phyloP scores from a whole-genome alignment of 768 basidiomycete genomes.

The Leccinum pellstonianum region DNA sequence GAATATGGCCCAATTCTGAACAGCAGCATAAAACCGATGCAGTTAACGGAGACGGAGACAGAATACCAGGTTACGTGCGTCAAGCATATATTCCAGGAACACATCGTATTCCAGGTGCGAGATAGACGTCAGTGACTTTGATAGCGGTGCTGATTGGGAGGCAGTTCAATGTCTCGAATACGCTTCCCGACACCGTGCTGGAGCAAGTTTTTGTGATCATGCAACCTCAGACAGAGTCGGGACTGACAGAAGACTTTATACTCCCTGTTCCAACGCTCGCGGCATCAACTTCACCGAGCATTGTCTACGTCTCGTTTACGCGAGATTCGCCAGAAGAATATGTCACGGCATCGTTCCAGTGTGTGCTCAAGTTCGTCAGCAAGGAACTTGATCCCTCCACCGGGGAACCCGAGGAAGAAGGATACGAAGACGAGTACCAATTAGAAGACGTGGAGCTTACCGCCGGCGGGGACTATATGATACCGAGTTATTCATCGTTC shows the following conservation, averaged over 20 bases:
- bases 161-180: conserved; percentile 97
- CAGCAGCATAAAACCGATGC: conserved; percentile 75
- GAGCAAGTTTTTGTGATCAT: conserved; percentile 94
- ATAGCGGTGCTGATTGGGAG: conserved; percentile 7
- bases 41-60: conserved; percentile 94
- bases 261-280: conserved; percentile 77
- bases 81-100: conserved; percentile 95
- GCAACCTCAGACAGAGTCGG: conserved; percentile 72
- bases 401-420: conserved; percentile 94
- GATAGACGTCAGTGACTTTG: background rate
- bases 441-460: conserved; percentile 94
- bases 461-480: conserved; percentile 90
- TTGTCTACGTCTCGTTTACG: conserved; percentile 93
- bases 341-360: conserved; percentile 81
- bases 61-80: conserved; percentile 97
- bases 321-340: conserved; percentile 77
- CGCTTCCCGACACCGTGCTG: conserved; percentile 90
- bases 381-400: conserved; percentile 97
- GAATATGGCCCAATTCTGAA: conserved; percentile 84
- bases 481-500: conserved; percentile 93
- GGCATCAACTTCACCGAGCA: conserved; percentile 69
- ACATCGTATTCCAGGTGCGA: conserved; percentile 93
- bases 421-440: conserved; percentile 99
- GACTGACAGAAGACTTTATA: conserved; percentile 91
- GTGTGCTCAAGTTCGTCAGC: conserved; percentile 90